phyloP scores from a whole-genome alignment of 495 filamentous ascomycete species.

The Elaphomyces granulatus region DNA sequence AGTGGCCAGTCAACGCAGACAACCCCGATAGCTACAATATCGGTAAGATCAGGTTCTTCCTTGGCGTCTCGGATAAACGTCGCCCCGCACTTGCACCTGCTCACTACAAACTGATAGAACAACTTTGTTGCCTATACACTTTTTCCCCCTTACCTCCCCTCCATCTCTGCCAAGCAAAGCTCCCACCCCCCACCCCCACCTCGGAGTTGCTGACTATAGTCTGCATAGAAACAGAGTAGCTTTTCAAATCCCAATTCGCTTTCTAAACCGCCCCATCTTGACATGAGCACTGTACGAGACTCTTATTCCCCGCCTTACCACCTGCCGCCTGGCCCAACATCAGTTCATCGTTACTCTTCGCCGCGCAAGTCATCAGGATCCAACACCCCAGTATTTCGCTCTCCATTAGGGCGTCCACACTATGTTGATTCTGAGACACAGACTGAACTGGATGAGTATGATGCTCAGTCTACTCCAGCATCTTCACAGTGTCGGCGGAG shows the following conservation, averaged over 20 bases:
- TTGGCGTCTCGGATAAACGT: too few species aligned
- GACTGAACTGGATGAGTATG: constrained; percentile 26
- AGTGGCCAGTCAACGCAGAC: constrained; percentile 29
- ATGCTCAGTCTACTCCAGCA: constrained; percentile 9
- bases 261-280: constrained; percentile 11
- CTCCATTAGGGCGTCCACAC: constrained; percentile 14
- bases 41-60: constrained; percentile 11
- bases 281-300: constrained; percentile 3
- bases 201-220: neutral
- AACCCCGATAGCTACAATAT: constrained; percentile 14
- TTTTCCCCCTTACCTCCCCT: too few species aligned
- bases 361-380: constrained; percentile 22
- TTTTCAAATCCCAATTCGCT: neutral
- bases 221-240: neutral
- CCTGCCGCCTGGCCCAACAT: neutral
- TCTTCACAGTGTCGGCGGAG: constrained; percentile 9
- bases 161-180: too few species aligned
- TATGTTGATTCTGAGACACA: constrained; percentile 37
- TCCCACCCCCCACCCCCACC: constrained; percentile 1
- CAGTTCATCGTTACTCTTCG: constrained; percentile 1
- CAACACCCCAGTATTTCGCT: constrained; percentile 15
- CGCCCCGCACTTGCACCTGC: too few species aligned
- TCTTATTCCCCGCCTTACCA: neutral
- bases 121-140: too few species aligned
- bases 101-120: too few species aligned